Conservation (phyloP, 352 stramenopile species). For the Phytopythium chamaehyphon region DNA sequence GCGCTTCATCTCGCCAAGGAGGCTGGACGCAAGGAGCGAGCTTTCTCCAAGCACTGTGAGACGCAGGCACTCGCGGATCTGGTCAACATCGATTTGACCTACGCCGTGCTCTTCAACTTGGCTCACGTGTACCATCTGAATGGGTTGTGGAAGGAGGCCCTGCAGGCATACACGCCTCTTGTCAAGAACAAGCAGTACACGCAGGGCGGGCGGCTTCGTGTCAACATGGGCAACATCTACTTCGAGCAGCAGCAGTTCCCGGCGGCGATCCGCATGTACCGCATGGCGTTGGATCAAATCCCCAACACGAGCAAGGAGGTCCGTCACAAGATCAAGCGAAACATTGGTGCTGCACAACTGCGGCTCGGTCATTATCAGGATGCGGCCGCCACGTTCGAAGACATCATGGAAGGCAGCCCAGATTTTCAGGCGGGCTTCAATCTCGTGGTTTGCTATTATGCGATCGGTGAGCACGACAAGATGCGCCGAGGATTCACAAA, state of each 20-base stretch:
- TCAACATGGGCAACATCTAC: constrained; percentile 99
- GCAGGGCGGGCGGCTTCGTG: constrained; percentile 85
- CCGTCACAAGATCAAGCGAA: constrained; percentile 95
- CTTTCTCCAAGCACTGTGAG: constrained; percentile 91
- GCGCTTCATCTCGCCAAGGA: constrained; percentile 88
- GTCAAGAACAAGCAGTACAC: constrained; percentile 96
- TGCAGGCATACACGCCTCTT: constrained; percentile 93
- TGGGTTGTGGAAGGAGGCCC: constrained; percentile 92
- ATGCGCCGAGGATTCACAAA: constrained; percentile 92
- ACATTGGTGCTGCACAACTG: constrained; percentile 95
- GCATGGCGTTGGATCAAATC: constrained; percentile 97
- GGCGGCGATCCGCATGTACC: constrained; percentile 96
- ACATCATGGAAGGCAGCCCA: constrained; percentile 91
- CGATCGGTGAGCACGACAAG: constrained; percentile 92
- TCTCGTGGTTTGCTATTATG: constrained; percentile 96
- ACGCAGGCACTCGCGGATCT: constrained; percentile 81
- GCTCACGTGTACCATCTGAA: constrained; percentile 93
- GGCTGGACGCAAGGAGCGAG: constrained; percentile 86
- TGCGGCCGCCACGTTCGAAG: constrained; percentile 93
- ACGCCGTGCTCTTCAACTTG: constrained; percentile 94
- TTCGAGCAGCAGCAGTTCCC: constrained; percentile 93
- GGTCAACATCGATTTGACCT: constrained; percentile 94
- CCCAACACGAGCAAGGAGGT: constrained; percentile 92
- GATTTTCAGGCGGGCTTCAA: constrained; percentile 97
- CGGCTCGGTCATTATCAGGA: constrained; percentile 93